These are phyloP conservation scores for Eimeria falciformis DNA, from an alignment of 169 alveolate genomes.

Conservation along the genomic window DNA sequence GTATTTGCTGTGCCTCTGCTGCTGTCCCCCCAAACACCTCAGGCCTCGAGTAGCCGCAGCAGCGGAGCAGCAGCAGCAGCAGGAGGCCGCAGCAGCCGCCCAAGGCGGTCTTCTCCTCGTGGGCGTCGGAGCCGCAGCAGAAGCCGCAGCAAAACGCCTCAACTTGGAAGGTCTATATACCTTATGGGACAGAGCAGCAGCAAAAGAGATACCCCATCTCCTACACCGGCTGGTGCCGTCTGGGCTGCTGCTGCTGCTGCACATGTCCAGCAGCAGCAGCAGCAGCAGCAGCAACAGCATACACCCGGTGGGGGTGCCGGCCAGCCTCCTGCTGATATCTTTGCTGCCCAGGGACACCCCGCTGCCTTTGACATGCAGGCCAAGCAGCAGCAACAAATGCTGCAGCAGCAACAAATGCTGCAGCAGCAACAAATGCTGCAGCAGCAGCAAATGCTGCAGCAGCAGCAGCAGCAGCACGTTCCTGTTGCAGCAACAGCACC, in stretches of 20 bases:
- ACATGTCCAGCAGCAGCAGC: conserved; percentile 55
- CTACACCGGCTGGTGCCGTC: conserved; percentile 28
- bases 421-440: conserved; percentile 4
- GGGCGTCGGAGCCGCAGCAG: conserved; percentile 49
- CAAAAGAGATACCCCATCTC: conserved; percentile 47
- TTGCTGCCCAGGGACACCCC: conserved; percentile 49
- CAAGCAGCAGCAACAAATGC: conserved; percentile 52
- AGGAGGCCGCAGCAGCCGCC: conserved; percentile 16
- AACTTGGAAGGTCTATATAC: conserved; percentile 42
- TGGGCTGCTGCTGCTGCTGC: conserved; percentile 49
- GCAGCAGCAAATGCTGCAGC: conserved; percentile 20
- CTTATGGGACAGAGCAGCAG: conserved; percentile 58
- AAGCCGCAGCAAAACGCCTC: conserved; percentile 63
- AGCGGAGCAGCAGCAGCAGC: conserved; percentile 48
- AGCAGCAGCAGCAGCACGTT: conserved; percentile 30
- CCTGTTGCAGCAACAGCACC: conserved; percentile 67
- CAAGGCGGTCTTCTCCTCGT: conserved; percentile 28
- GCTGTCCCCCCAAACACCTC: too few species aligned
- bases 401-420: conserved; percentile 40
- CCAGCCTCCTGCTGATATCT: conserved; percentile 32
- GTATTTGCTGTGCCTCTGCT: neutral
- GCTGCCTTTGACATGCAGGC: conserved; percentile 54
- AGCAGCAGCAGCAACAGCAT: conserved; percentile 58
- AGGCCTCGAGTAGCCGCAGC: conserved; percentile 64
- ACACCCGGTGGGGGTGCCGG: conserved; percentile 34